phyloP scores from a whole-genome alignment of 2,329 filamentous ascomycete genomes.

The Hortaea sp. region DNA sequence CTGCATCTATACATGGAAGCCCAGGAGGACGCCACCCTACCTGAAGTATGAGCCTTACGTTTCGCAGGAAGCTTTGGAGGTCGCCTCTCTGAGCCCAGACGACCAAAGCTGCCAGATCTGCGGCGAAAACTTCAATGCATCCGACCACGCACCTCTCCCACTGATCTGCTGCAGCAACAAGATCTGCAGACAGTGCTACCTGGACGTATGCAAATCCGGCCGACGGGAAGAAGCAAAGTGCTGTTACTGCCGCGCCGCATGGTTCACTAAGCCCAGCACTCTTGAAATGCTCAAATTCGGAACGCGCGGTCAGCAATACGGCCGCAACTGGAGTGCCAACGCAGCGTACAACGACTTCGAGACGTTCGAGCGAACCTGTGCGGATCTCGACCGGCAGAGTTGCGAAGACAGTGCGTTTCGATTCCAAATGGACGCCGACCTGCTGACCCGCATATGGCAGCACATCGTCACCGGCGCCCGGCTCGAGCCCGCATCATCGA shows the following conservation, averaged over 20 bases:
- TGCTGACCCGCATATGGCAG: conserved; percentile 1
- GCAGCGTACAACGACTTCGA: background rate
- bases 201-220: background rate
- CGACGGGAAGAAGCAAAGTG: background rate
- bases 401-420: background rate
- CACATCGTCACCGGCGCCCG: background rate
- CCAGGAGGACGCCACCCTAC: background rate
- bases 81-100: background rate
- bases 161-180: background rate
- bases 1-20: background rate
- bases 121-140: background rate
- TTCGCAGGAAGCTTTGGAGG: background rate
- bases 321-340: background rate
- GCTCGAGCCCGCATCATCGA: background rate
- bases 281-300: background rate
- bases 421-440: background rate
- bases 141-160: background rate
- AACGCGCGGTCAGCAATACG: background rate
- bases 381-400: background rate
- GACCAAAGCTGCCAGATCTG: background rate
- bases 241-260: background rate
- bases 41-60: background rate
- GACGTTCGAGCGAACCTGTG: conserved; percentile 1
- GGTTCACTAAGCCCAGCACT: background rate
- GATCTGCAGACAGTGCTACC: background rate